These are phyloP conservation scores for Calonectria crousiana DNA, from an alignment of 2,329 filamentous ascomycete species.

Conservation along the genomic window DNA sequence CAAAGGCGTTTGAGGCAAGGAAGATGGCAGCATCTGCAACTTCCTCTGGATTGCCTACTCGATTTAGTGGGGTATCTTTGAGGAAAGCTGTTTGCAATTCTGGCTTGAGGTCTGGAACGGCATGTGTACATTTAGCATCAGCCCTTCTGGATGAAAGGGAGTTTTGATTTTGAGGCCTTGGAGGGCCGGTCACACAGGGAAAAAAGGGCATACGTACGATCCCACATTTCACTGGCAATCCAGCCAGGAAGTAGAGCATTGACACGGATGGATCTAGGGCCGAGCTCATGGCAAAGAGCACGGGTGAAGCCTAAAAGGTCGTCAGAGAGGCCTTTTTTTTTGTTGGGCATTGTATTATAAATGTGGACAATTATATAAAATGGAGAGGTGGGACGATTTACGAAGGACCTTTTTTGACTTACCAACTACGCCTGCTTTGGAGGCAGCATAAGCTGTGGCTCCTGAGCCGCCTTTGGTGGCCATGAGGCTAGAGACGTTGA, in stretches of 20 bases:
- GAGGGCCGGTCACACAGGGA: conserved; percentile 22
- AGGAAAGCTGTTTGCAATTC: conserved; percentile 54
- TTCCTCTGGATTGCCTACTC: conserved; percentile 77
- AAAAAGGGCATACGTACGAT: conserved; percentile 62
- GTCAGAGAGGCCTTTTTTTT: conserved; percentile 34
- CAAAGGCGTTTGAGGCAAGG: conserved; percentile 81
- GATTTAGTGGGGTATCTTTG: conserved; percentile 70
- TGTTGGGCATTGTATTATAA: conserved; percentile 41
- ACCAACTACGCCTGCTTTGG: conserved; percentile 84
- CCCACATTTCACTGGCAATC: conserved; percentile 84
- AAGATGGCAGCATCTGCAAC: conserved; percentile 87
- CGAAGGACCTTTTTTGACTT: conserved; percentile 41
- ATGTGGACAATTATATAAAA: conserved; percentile 30
- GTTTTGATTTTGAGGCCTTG: conserved; percentile 16
- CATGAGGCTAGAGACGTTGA: conserved; percentile 85
- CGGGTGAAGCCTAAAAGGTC: conserved; percentile 71
- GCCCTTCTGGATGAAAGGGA: conserved; percentile 31
- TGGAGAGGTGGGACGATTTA: conserved; percentile 24
- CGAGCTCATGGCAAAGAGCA: conserved; percentile 73
- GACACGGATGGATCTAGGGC: conserved; percentile 73
- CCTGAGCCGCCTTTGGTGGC: conserved; percentile 77
- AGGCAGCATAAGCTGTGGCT: conserved; percentile 80
- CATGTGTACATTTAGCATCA: conserved; percentile 57
- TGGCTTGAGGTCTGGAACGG: conserved; percentile 51
- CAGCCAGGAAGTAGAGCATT: conserved; percentile 89